Percentiles rank a stretch among this genome's conserved stretches.
These are phyloP conservation scores for Blastocystis sp. DNA, from an alignment of 352 stramenopile genomes.

Conservation along the genomic window DNA sequence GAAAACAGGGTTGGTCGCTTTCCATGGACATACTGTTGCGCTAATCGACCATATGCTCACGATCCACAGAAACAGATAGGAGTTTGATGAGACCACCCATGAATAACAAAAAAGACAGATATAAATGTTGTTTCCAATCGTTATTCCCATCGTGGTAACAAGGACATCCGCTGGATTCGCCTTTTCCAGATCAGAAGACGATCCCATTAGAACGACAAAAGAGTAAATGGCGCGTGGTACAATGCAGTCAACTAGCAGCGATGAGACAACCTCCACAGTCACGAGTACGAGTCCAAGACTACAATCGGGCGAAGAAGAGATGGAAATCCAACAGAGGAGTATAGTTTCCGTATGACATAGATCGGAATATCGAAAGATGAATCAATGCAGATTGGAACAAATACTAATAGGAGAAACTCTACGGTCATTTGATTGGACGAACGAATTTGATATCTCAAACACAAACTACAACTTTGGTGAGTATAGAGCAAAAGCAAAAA, in stretches of 20 bases:
- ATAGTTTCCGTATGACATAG: conserved; percentile 18
- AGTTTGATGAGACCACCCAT: conserved; percentile 58
- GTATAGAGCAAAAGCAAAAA: conserved; percentile 63
- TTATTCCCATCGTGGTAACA: conserved; percentile 10
- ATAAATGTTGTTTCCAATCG: conserved; percentile 17
- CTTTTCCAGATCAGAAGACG: not conserved
- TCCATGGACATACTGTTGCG: not conserved
- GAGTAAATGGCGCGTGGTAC: conserved; percentile 29
- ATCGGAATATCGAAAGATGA: no score
- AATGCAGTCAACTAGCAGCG: conserved; percentile 19
- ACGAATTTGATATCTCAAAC: not conserved
- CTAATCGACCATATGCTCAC: conserved; percentile 21
- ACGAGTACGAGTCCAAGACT: conserved; percentile 28
- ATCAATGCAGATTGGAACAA: not conserved
- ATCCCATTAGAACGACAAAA: not conserved
- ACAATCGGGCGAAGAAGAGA: conserved; percentile 31
- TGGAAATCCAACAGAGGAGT: not conserved
- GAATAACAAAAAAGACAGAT: conserved; percentile 46
- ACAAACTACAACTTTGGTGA: conserved; percentile 20
- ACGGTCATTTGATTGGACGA: not conserved
- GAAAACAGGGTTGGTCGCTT: conserved; percentile 32
- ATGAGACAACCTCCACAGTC: conserved; percentile 54
- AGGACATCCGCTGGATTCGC: conserved; percentile 41
- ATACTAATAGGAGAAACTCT: not conserved
- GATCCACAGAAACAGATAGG: conserved; percentile 26